These are phyloP conservation scores for Odontarrhena argentea DNA, from an alignment of 345 rosid species.

Conservation along the genomic window DNA sequence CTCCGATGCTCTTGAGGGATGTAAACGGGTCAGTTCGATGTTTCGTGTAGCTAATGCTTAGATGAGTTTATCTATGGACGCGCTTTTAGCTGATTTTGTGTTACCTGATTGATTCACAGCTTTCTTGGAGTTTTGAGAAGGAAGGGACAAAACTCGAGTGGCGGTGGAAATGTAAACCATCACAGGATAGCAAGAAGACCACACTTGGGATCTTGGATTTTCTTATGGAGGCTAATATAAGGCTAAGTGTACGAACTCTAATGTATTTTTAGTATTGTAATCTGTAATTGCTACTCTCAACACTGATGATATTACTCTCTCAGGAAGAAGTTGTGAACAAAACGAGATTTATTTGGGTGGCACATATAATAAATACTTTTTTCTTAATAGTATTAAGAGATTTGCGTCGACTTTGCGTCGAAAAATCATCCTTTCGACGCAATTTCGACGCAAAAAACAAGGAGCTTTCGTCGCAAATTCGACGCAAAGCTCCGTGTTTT, in stretches of 20 bases:
- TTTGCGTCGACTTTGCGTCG: too few species aligned
- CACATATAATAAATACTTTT: too few species aligned
- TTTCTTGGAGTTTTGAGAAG: slow-evolving; percentile 90
- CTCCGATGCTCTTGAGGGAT: slow-evolving; percentile 71
- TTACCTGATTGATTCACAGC: slow-evolving; percentile 43
- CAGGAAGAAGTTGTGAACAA: slow-evolving; percentile 73
- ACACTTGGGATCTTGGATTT: slow-evolving; percentile 72
- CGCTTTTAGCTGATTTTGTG: too few species aligned
- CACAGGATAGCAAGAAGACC: slow-evolving; percentile 52
- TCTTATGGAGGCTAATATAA: slow-evolving; percentile 80
- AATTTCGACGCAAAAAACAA: too few species aligned
- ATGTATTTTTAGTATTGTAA: not conserved
- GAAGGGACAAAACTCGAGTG: slow-evolving; percentile 92
- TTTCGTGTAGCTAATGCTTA: not conserved
- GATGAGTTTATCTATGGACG: too few species aligned
- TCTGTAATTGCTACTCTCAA: too few species aligned
- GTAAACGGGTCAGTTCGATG: slow-evolving; percentile 58
- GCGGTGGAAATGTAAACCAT: slow-evolving; percentile 82
- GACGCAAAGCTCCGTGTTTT: too few species aligned
- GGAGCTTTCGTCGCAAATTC: too few species aligned
- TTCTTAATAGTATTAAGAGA: too few species aligned
- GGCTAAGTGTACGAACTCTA: slow-evolving; percentile 61
- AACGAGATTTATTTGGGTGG: too few species aligned
- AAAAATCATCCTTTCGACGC: too few species aligned
- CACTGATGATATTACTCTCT: not conserved